Evolutionary conservation across 2,329 filamentous ascomycete species (phyloP), one percentile per base, ranked within the genome.

Genomic region (Fusarium fujikuroi): DNA sequence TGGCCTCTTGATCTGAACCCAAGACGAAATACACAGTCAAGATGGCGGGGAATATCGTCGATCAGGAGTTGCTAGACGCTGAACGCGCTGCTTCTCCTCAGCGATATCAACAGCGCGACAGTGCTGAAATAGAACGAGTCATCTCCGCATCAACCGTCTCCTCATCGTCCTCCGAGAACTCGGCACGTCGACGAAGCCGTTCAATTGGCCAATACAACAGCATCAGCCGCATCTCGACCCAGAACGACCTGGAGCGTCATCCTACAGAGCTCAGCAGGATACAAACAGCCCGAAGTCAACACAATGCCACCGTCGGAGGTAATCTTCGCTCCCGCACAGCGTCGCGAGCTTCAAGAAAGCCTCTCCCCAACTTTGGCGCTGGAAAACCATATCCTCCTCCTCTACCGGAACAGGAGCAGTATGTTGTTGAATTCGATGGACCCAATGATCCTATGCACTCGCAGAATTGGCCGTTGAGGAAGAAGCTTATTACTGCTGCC

Each of bases 371-470:
- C 11, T 93, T 95, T 80, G 93, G 93, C 40, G 90, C 86, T 61
- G 92, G 91, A n/a, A 95, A 94, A 82, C 86, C 90, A 1, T 94
- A 90, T 76, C 93, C 93, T 7, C 92, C 92, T 7, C 85, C 84
- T 1, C 80, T 95, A 46, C 92, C 92, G 4, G 89, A 91, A 19
- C 86, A 88, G 75, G 93, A 95, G 76, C 90, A 93, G 72, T 95
- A 95, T 78, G 92, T 95, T 1, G 93, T 95, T 47, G 93, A 94
- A 81, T 97, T 97, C 78, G 92, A 95, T 75, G 95, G 94, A 0
- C 92, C 90, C 3, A 87, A 95, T 72, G 95, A 97, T 77, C 94
- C 94, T 5, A 79, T 95, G 68, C 94, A 97, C 81, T 92, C 94
- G 2, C 93, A 95, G 83, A 97, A 97, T 80, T 97, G 95, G 95